Conservation (phyloP, 169 alveolate genomes). For the Plasmodium vivax region DNA sequence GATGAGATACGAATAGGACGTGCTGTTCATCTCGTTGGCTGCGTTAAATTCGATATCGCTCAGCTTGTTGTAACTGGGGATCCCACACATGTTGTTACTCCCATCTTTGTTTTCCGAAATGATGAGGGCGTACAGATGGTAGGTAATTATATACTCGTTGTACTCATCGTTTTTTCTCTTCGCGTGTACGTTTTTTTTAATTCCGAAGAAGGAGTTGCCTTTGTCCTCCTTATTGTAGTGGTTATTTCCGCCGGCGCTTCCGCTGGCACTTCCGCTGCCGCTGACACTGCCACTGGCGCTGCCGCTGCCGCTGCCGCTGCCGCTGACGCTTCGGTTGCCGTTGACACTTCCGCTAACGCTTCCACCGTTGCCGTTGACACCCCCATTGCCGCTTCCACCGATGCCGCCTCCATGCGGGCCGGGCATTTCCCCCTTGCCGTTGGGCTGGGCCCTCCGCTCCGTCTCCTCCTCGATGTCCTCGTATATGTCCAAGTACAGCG, state of each 20-base stretch:
- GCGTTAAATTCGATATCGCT: constrained; percentile 40
- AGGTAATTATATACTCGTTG: constrained; percentile 17
- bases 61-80: constrained; percentile 35
- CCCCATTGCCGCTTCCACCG: neutral
- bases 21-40: constrained; percentile 13
- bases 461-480: constrained; percentile 73
- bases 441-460: constrained; percentile 26
- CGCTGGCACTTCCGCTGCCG: neutral
- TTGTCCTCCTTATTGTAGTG: neutral
- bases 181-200: neutral
- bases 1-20: constrained; percentile 82
- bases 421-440: constrained; percentile 44
- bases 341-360: neutral
- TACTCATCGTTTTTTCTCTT: neutral
- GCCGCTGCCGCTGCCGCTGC: constrained; percentile 30
- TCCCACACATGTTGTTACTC: constrained; percentile 9
- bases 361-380: constrained; percentile 1
- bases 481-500: constrained; percentile 87
- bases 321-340: neutral
- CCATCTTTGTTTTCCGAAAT: constrained; percentile 37
- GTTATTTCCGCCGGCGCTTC: neutral
- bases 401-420: neutral
- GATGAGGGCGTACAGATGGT: constrained; percentile 60
- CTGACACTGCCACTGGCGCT: neutral
- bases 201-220: neutral